Base-by-base conservation (phyloP, 2,329 filamentous ascomycete genomes). In the Ascochyta lentis region DNA sequence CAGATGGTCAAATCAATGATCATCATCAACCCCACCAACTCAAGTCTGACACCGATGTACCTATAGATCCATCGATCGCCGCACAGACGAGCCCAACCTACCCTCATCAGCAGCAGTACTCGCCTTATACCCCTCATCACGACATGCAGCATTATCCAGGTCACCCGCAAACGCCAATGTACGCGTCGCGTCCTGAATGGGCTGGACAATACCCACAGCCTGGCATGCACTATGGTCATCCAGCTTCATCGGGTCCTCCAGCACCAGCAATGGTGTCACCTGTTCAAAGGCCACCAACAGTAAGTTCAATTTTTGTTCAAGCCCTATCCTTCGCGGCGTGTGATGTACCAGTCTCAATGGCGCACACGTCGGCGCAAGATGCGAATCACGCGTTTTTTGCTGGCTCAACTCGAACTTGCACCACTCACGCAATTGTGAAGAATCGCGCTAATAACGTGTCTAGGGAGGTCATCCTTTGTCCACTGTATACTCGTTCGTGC, bases 41-140 rank as follows among this genome's bases (percentile, higher is more conserved):
- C 81, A 93, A 92, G 80, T 96, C 93, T 96, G 91, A 96, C 92
- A 86, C 85, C 86, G 89, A 92, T 88, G 87, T 96, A 83, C 92
- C 92, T 89, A 93, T 96, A 97, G 94, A 97, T 96, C 92, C 93
- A 74, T 96, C 92, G 78, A 96, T 97, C 77, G 90, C 92, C 78
- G 90, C 92, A 77, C 89, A 91, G 71, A 90, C 92, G 74, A 96
- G 92, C 84, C 93, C 94, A 23, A 93, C 91, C 70, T 97, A 96
- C 77, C 86, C 91, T 68, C 89, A 92, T 63, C 85, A 87, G 63
- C 81, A 83, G 76, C 88, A 90, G 76, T 96, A 96, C 78, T 94
- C 92, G 67, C 91, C 93, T 33, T 97, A 97, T 79, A 87, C 87
- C 55, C 86, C 90, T 54, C 88, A 88, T 64, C 89, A 92, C 83